Percentiles rank a stretch among this genome's conserved stretches.
Evolutionary conservation across 495 filamentous ascomycete species (phyloP).

Genomic region (Daldinia loculata): DNA sequence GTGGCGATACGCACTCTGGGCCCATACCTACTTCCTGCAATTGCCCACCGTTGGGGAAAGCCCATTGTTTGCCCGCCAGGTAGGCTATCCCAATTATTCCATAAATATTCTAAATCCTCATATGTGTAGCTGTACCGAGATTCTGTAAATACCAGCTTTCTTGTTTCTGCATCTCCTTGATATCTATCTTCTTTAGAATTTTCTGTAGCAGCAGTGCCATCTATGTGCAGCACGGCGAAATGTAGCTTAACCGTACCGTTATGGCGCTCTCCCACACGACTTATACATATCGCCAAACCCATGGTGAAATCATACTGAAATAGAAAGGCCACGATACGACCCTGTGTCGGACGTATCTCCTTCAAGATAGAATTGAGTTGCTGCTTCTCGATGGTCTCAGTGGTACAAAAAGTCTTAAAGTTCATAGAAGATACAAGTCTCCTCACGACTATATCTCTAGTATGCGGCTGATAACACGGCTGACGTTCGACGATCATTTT

Average conservation of each 20-base stretch:
- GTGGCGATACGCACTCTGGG: slow-evolving; percentile 13
- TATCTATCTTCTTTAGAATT: not conserved
- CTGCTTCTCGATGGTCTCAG: not conserved
- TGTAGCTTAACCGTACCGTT: slow-evolving; percentile 12
- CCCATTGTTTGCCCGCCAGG: not conserved
- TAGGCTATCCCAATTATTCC: slow-evolving; percentile 7
- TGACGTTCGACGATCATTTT: slow-evolving; percentile 11
- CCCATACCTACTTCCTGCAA: not conserved
- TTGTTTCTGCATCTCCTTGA: not conserved
- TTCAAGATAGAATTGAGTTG: slow-evolving; percentile 14
- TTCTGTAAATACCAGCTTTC: not conserved
- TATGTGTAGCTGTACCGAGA: not conserved
- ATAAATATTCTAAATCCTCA: slow-evolving; percentile 4
- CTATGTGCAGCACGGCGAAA: slow-evolving; percentile 11
- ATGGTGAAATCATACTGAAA: slow-evolving; percentile 3
- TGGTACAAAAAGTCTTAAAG: not conserved
- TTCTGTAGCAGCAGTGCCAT: not conserved
- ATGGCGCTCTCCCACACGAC: slow-evolving; percentile 3
- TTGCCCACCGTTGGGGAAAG: not conserved
- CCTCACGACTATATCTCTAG: slow-evolving; percentile 24
- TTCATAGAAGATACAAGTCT: slow-evolving; percentile 6
- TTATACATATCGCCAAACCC: slow-evolving; percentile 6
- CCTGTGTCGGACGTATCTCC: not conserved
- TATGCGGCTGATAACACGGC: slow-evolving; percentile 4
- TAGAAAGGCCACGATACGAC: not conserved